These are phyloP conservation scores for Zhuliangozyma parablackwelliae DNA, from an alignment of 1,139 yeast species.

Conservation along the genomic window DNA sequence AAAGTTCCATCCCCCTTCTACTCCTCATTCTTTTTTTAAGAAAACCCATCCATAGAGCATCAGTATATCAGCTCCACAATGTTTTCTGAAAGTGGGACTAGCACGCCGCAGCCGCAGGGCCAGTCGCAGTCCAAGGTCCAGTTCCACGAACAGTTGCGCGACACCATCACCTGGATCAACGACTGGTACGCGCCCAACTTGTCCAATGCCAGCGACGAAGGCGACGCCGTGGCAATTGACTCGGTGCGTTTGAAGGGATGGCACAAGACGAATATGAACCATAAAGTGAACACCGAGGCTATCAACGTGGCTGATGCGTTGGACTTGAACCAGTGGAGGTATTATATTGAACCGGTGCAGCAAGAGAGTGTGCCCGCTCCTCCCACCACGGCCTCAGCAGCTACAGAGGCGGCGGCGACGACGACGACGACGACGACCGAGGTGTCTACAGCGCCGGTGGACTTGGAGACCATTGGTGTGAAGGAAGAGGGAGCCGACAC, in stretches of 20 bases:
- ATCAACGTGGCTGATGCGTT: conserved; percentile 22
- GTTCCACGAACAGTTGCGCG: conserved; percentile 21
- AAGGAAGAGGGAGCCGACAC: no score
- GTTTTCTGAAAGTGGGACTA: conserved; percentile 19
- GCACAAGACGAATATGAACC: conserved; percentile 26
- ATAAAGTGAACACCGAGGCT: conserved; percentile 11
- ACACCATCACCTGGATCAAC: conserved; percentile 37
- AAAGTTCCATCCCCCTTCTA: no score
- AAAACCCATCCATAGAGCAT: no score
- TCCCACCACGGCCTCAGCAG: not conserved
- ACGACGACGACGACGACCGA: not conserved
- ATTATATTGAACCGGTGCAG: conserved; percentile 9
- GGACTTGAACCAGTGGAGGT: conserved; percentile 28
- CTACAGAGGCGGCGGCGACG: not conserved
- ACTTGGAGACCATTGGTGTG: conserved; percentile 1
- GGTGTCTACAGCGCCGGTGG: conserved; percentile 2
- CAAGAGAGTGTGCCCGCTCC: conserved; percentile 1
- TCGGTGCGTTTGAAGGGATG: conserved; percentile 33
- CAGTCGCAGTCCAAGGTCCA: conserved; percentile 6
- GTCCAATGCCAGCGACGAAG: conserved; percentile 20
- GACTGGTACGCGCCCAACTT: conserved; percentile 39
- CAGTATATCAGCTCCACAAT: conserved; percentile 3
- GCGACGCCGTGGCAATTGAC: conserved; percentile 12
- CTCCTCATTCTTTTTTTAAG: no score
- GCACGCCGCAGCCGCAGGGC: conserved; percentile 11